Conservation (phyloP, 2,329 filamentous ascomycete species). For the Aspergillus sp. region DNA sequence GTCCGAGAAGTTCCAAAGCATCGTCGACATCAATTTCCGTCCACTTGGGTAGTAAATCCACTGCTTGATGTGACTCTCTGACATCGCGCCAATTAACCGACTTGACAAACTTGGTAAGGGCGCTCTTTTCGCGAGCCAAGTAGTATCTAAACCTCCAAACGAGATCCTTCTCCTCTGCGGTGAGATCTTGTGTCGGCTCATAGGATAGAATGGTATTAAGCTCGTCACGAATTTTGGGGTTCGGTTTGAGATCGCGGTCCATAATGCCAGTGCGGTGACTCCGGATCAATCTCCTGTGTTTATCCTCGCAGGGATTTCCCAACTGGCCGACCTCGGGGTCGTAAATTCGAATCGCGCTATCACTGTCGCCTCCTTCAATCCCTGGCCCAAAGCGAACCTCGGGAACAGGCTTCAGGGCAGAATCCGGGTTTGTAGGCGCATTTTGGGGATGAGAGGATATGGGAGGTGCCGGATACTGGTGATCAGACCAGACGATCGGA, state of each 20-base stretch:
- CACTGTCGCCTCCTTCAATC: conserved; percentile 58
- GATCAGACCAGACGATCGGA: conserved; percentile 86
- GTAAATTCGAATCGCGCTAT: conserved; percentile 68
- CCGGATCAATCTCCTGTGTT: conserved; percentile 83
- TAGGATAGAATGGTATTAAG: conserved; percentile 86
- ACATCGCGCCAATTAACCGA: conserved; percentile 89
- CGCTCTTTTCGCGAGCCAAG: conserved; percentile 80
- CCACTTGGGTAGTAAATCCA: conserved; percentile 85
- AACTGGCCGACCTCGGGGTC: conserved; percentile 83
- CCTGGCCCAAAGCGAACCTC: conserved; percentile 86
- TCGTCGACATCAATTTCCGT: conserved; percentile 96
- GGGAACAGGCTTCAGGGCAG: conserved; percentile 68
- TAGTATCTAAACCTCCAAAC: conserved; percentile 98
- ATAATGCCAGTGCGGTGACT: conserved; percentile 89
- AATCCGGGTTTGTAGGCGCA: conserved; percentile 55
- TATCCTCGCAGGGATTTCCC: conserved; percentile 91
- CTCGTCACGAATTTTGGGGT: conserved; percentile 90
- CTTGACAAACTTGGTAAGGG: conserved; percentile 94
- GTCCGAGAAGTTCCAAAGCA: conserved; percentile 84
- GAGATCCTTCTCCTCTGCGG: conserved; percentile 85
- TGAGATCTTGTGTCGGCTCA: conserved; percentile 80
- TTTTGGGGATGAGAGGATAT: conserved; percentile 64
- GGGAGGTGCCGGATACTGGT: conserved; percentile 80
- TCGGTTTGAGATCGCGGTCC: conserved; percentile 91
- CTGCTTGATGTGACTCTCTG: conserved; percentile 76